Conservation (phyloP, 768 basidiomycete species). For the Phanerochaete sordida region DNA sequence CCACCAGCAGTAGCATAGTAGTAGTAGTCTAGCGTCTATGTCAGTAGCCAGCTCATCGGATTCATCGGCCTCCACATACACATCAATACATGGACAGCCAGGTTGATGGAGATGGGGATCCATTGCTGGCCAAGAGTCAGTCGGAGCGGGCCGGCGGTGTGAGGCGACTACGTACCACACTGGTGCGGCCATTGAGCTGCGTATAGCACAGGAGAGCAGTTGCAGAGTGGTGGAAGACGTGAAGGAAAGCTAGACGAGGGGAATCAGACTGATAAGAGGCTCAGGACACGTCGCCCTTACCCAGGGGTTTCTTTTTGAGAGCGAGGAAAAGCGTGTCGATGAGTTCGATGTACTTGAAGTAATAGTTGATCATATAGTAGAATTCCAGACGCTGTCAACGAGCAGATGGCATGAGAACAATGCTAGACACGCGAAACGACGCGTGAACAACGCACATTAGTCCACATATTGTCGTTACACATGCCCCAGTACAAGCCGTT, state of each 20-base stretch:
- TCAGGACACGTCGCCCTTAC: slow-evolving; percentile 40
- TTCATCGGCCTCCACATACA: slow-evolving; percentile 51
- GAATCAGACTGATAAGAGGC: slow-evolving; percentile 5
- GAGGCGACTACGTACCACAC: slow-evolving; percentile 60
- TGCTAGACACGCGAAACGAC: neutral
- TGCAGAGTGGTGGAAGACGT: slow-evolving; percentile 99
- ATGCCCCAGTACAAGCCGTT: slow-evolving; percentile 73
- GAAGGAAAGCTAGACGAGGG: slow-evolving; percentile 72
- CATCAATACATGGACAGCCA: slow-evolving; percentile 96
- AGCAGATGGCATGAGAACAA: neutral
- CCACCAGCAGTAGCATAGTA: slow-evolving; percentile 99
- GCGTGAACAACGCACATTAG: slow-evolving; percentile 57
- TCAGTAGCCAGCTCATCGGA: neutral
- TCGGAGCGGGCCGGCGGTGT: neutral
- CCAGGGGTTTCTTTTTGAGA: slow-evolving; percentile 96
- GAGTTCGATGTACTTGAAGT: slow-evolving; percentile 96
- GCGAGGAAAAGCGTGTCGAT: slow-evolving; percentile 96
- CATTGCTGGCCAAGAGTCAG: slow-evolving; percentile 65
- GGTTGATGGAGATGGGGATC: slow-evolving; percentile 90
- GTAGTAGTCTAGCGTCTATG: slow-evolving; percentile 76
- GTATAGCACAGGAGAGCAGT: slow-evolving; percentile 93
- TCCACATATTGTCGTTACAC: slow-evolving; percentile 79
- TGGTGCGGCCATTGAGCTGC: slow-evolving; percentile 92
- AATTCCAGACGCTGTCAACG: slow-evolving; percentile 75
- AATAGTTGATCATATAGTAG: slow-evolving; percentile 99